Base-by-base conservation (phyloP, 2,329 filamentous ascomycete genomes). In the Aphanocladium album region DNA sequence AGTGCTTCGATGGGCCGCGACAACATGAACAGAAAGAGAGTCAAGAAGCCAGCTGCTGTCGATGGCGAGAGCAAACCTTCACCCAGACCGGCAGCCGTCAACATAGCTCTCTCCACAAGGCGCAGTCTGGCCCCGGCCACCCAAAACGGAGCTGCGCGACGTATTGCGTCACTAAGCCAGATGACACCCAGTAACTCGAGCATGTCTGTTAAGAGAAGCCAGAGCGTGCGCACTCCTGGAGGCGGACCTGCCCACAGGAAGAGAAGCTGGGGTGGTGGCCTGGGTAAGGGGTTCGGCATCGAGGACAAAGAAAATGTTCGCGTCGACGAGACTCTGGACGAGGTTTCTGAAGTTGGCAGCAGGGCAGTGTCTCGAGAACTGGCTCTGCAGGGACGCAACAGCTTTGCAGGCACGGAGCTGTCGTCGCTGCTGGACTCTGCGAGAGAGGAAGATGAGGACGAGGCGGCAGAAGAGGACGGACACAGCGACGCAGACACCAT, bases 151-250 rank as follows among this genome's bases (percentile, higher is more conserved):
- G 80, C 87, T 70, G 82, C 86, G 71, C 84, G 93, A 45, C 87
- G 95, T 53, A 97, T 98, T 68, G 83, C 96, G 62, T 96, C 91
- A 55, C 84, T 98, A 39, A 96, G 89, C 71, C 91, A 97, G 74
- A 96, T 98, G 67, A 90, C 86, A 58, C 87, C 88, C 71, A 93
- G 95, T 69, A 79, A 84, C 37, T 79, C 86, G 6, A 77, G 76
- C 8, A 82, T 84, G 21, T 85, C 84, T 51, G 80, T 96, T 65
- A 89, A 88, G 76, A 83, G 90, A 62, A 93, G 89, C 72, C 89
- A 93, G 71, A 92, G 89, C 61, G 89, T 91, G 65, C 87, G 89
- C 67, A 85, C 84, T 23, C 80, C 85, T 30, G 77, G 75, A 5
- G 70, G 66, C 23, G 66, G 64, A 41, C 79, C 80, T 27, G 76